Percentiles rank a stretch among this genome's conserved stretches.
Conservation (phyloP, 2,329 filamentous ascomycete genomes). For the Colletotrichum eremochloae region DNA sequence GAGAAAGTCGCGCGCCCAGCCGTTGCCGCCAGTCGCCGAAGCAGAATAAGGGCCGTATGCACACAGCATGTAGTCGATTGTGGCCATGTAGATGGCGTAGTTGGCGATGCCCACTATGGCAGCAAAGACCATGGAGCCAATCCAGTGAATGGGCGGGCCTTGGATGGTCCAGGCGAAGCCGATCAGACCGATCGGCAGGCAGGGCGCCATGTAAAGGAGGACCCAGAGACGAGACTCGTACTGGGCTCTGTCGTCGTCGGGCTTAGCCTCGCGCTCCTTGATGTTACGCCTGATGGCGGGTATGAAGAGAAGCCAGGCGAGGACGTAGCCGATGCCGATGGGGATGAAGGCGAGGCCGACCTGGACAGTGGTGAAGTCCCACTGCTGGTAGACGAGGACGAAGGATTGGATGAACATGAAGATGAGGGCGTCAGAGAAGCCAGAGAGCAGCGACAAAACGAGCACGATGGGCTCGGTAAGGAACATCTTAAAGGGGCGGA, state of each 20-base stretch:
- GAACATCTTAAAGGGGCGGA: conserved; percentile 79
- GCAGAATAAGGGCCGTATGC: conserved; percentile 81
- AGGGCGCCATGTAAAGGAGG: conserved; percentile 72
- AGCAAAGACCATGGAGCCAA: conserved; percentile 74
- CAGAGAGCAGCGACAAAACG: conserved; percentile 76
- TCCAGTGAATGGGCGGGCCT: conserved; percentile 75
- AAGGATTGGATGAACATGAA: conserved; percentile 85
- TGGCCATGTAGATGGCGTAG: conserved; percentile 81
- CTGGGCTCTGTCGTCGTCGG: conserved; percentile 70
- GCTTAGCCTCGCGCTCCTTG: conserved; percentile 63
- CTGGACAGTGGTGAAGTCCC: conserved; percentile 69
- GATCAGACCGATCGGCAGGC: conserved; percentile 75
- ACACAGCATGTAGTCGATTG: conserved; percentile 83
- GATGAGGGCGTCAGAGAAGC: conserved; percentile 81
- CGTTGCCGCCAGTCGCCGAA: conserved; percentile 82
- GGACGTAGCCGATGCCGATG: conserved; percentile 74
- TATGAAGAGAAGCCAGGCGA: conserved; percentile 72
- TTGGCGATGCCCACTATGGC: conserved; percentile 80
- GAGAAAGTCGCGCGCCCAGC: conserved; percentile 79
- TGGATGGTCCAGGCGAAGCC: conserved; percentile 78
- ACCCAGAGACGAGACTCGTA: conserved; percentile 77
- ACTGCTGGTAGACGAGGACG: conserved; percentile 75
- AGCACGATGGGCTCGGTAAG: conserved; percentile 81
- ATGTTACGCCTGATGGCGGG: conserved; percentile 68
- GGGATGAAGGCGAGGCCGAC: conserved; percentile 74